Evolutionary conservation across 352 stramenopile genomes (phyloP).

Genomic region (Albugo laibachii): DNA sequence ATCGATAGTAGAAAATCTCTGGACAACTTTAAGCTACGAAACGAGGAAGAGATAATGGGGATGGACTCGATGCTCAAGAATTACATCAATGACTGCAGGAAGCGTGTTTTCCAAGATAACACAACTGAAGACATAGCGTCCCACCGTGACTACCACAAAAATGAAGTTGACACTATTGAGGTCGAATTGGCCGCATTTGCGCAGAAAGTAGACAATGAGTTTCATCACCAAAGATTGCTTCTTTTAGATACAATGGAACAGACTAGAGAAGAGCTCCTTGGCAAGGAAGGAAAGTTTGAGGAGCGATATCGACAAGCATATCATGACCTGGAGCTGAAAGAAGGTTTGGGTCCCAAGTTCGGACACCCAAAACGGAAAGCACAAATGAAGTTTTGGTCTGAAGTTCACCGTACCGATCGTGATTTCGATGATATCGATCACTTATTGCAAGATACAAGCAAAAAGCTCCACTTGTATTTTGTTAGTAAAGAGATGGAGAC

Average conservation of each 20-base stretch:
- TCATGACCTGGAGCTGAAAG: slow-evolving; percentile 69
- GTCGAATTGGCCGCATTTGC: not conserved
- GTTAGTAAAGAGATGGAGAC: not conserved
- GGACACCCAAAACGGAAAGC: slow-evolving; percentile 61
- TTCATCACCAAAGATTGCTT: slow-evolving; percentile 16
- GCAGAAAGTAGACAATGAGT: slow-evolving; percentile 10
- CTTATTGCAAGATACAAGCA: slow-evolving; percentile 19
- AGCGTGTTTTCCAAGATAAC: too few relatives aligned
- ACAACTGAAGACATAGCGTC: too few relatives aligned
- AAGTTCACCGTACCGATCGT: slow-evolving; percentile 65
- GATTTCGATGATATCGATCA: slow-evolving; percentile 40
- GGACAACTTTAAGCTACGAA: too few relatives aligned
- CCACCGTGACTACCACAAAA: too few relatives aligned
- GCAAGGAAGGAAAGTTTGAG: slow-evolving; percentile 21
- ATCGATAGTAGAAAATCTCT: too few relatives aligned
- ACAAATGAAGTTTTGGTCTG: slow-evolving; percentile 66
- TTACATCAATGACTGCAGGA: too few relatives aligned
- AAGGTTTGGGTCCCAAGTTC: slow-evolving; percentile 80
- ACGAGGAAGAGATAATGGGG: too few relatives aligned
- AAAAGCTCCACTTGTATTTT: slow-evolving; percentile 1
- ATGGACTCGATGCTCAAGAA: too few relatives aligned
- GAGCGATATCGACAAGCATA: slow-evolving; percentile 40
- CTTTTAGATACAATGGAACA: slow-evolving; percentile 8
- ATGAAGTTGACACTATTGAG: not conserved
- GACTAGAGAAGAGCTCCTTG: slow-evolving; percentile 6